These are phyloP conservation scores for Monosporozyma aquatica DNA, from an alignment of 805 yeast species.

Conservation along the genomic window DNA sequence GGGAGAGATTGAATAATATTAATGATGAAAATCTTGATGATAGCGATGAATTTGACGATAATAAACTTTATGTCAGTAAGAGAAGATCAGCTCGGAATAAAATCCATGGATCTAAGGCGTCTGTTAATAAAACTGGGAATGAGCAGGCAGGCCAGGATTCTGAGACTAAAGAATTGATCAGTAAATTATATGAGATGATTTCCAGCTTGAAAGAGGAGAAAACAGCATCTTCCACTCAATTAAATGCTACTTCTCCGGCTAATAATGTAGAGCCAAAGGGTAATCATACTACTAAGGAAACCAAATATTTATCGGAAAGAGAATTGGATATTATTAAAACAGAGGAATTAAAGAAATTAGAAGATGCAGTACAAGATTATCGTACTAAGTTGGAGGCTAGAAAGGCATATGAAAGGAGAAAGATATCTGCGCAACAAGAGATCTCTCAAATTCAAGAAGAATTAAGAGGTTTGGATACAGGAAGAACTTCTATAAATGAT, in stretches of 20 bases:
- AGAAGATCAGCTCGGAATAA: constrained; percentile 11
- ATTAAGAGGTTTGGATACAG: constrained; percentile 21
- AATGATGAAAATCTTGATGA: no score
- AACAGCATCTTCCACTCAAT: neutral
- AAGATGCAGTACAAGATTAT: constrained; percentile 28
- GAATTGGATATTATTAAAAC: constrained; percentile 31
- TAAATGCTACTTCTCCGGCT: neutral
- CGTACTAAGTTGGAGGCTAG: constrained; percentile 28
- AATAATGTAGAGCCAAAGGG: no score
- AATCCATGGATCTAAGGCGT: neutral
- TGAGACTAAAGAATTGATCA: constrained; percentile 1
- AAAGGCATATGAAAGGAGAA: constrained; percentile 31
- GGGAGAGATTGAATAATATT: no score
- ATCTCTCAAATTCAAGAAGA: constrained; percentile 11
- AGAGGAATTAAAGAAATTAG: constrained; percentile 28
- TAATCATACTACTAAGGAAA: neutral
- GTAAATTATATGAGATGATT: constrained; percentile 20
- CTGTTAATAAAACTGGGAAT: neutral
- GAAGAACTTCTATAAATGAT: constrained; percentile 18
- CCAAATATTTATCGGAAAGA: constrained; percentile 21
- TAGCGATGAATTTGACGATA: constrained; percentile 12
- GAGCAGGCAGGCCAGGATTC: neutral
- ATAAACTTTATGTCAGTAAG: constrained; percentile 21
- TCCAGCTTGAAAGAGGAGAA: constrained; percentile 7
- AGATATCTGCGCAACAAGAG: constrained; percentile 23